These are phyloP conservation scores for Earliella scabrosa DNA, from an alignment of 1,284 basidiomycete species.

Conservation along the genomic window DNA sequence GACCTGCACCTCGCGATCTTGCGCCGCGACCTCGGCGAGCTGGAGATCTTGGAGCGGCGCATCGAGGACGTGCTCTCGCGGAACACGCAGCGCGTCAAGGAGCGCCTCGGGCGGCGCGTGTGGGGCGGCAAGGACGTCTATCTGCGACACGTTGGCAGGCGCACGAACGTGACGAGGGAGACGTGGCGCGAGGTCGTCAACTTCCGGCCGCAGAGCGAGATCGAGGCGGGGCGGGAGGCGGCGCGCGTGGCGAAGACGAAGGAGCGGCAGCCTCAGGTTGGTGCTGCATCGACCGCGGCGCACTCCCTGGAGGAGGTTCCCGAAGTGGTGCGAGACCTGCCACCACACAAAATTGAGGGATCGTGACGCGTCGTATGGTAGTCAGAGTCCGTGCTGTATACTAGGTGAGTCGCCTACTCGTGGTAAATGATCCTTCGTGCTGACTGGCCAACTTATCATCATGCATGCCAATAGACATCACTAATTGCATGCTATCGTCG, in stretches of 20 bases:
- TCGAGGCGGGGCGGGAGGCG: not conserved
- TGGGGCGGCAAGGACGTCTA: conserved; percentile 65
- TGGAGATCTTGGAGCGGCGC: conserved; percentile 47
- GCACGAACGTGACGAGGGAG: conserved; percentile 37
- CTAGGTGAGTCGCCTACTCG: not conserved
- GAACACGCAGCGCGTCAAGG: conserved; percentile 63
- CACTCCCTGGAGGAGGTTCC: not conserved
- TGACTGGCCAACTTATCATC: too few relatives aligned
- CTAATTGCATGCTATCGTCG: conserved; percentile 9
- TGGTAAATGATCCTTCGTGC: not conserved
- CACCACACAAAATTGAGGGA: not conserved
- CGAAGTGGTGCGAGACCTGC: not conserved
- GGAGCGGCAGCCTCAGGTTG: not conserved
- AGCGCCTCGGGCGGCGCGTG: conserved; percentile 70
- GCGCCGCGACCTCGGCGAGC: conserved; percentile 51
- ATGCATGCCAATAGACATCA: too few relatives aligned
- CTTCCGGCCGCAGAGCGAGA: conserved; percentile 16
- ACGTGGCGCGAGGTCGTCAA: conserved; percentile 44
- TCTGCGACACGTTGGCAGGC: conserved; percentile 38
- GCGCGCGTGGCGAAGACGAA: not conserved
- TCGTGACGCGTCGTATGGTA: not conserved
- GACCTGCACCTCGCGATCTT: conserved; percentile 59
- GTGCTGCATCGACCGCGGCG: not conserved
- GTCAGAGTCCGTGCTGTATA: not conserved
- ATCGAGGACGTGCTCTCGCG: conserved; percentile 51